Evolutionary conservation across 2,329 filamentous ascomycete genomes (phyloP).

Genomic region (Aplosporella prunicola): DNA sequence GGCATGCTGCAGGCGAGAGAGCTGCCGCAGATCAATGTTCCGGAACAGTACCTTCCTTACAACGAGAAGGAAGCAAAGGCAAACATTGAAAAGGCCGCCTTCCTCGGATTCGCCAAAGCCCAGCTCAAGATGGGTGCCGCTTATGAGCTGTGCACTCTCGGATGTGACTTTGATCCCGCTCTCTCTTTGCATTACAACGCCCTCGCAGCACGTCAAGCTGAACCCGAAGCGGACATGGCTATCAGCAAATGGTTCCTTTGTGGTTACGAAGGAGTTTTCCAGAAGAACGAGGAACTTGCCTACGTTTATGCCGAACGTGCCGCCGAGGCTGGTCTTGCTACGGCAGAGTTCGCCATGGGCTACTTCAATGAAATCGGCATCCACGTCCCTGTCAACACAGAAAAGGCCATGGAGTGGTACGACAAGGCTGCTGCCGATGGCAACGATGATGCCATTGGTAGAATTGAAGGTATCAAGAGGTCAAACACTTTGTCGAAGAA

Average conservation of each 20-base stretch:
- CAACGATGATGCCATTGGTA: slow-evolving; percentile 75
- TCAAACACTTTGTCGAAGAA: slow-evolving; percentile 77
- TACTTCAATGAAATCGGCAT: slow-evolving; percentile 98
- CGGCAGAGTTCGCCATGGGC: slow-evolving; percentile 90
- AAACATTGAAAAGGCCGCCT: slow-evolving; percentile 94
- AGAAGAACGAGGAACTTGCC: slow-evolving; percentile 90
- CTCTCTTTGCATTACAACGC: slow-evolving; percentile 94
- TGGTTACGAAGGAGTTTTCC: slow-evolving; percentile 82
- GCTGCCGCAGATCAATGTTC: slow-evolving; percentile 79
- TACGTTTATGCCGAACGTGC: slow-evolving; percentile 86
- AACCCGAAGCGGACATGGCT: slow-evolving; percentile 86
- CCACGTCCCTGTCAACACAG: slow-evolving; percentile 71
- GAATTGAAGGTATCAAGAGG: slow-evolving; percentile 75
- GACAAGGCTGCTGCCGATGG: slow-evolving; percentile 79
- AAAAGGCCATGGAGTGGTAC: slow-evolving; percentile 83
- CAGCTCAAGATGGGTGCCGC: slow-evolving; percentile 96
- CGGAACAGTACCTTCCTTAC: slow-evolving; percentile 58
- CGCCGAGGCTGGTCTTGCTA: slow-evolving; percentile 69
- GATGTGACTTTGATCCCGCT: slow-evolving; percentile 89
- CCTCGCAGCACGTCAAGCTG: slow-evolving; percentile 81
- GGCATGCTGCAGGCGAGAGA: slow-evolving; percentile 90
- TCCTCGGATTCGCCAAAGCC: slow-evolving; percentile 89
- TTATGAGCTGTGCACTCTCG: slow-evolving; percentile 87
- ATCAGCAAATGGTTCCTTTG: slow-evolving; percentile 99
- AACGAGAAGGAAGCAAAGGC: slow-evolving; percentile 66